phyloP scores from a whole-genome alignment of 768 basidiomycete genomes.

The Boletus fagicola region DNA sequence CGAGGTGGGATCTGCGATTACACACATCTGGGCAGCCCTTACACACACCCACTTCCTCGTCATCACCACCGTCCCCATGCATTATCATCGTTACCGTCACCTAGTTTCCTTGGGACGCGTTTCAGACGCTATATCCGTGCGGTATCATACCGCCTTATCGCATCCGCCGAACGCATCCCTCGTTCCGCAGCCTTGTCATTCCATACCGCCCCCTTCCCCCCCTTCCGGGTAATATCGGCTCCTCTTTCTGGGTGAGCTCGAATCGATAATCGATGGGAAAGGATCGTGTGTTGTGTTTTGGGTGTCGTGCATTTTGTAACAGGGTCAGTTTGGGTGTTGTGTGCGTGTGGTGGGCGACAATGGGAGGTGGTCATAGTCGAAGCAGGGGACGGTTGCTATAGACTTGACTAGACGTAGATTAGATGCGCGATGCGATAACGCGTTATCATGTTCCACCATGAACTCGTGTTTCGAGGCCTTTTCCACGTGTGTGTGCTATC shows the following conservation, averaged over 20 bases:
- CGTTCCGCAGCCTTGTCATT: not conserved
- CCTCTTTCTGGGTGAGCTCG: not conserved
- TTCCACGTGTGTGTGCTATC: not conserved
- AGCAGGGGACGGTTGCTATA: not conserved
- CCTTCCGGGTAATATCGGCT: not conserved
- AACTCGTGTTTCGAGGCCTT: not conserved
- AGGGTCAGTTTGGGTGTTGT: not conserved
- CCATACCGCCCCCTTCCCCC: not conserved
- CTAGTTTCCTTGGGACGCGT: not conserved
- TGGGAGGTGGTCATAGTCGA: not conserved
- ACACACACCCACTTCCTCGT: not conserved
- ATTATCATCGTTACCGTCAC: conserved; percentile 6
- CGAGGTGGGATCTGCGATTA: conserved; percentile 12
- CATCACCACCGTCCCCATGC: not conserved
- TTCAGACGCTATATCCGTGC: conserved; percentile 4
- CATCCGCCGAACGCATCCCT: not conserved
- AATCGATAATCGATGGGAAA: conserved; percentile 9
- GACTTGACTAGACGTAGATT: not conserved
- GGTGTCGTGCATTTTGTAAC: not conserved
- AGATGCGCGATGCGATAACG: not conserved
- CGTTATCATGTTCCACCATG: not conserved
- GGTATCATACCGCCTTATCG: not conserved
- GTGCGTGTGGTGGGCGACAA: not conserved
- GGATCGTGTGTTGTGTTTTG: conserved; percentile 6
- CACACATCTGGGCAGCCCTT: not conserved